These are phyloP conservation scores for Anthracocystis setariae DNA, from an alignment of 1,284 basidiomycete species.

Conservation along the genomic window DNA sequence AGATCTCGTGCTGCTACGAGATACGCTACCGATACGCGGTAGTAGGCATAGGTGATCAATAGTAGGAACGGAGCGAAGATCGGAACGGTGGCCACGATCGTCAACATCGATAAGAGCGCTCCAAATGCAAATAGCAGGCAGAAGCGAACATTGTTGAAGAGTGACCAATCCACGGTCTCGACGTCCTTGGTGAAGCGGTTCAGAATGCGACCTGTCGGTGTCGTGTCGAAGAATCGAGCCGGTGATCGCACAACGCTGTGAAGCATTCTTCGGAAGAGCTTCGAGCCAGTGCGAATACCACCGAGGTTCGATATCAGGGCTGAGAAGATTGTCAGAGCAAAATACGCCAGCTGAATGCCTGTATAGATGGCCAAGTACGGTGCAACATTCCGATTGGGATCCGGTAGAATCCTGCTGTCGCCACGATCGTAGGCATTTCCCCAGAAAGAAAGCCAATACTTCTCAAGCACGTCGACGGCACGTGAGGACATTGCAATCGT, in stretches of 20 bases:
- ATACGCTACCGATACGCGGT: constrained; percentile 69
- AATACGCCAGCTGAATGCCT: constrained; percentile 7
- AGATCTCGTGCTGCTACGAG: constrained; percentile 71
- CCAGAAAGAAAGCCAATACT: constrained; percentile 45
- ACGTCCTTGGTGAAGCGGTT: constrained; percentile 71
- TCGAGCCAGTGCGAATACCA: constrained; percentile 36
- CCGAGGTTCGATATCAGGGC: constrained; percentile 1
- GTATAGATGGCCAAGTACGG: constrained; percentile 26
- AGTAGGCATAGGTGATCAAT: constrained; percentile 69
- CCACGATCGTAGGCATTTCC: constrained; percentile 17
- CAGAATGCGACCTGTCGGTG: constrained; percentile 70
- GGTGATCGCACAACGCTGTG: constrained; percentile 52
- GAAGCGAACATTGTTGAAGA: constrained; percentile 43
- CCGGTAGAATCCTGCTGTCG: constrained; percentile 1
- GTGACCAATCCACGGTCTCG: constrained; percentile 70
- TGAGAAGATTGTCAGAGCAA: constrained; percentile 1
- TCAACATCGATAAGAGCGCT: constrained; percentile 64
- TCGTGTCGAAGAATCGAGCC: constrained; percentile 55
- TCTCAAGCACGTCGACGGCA: constrained; percentile 24
- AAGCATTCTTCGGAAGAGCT: constrained; percentile 55
- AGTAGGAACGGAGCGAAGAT: constrained; percentile 69
- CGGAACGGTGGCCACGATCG: constrained; percentile 61
- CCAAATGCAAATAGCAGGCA: constrained; percentile 51
- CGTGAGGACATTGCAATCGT: constrained; percentile 24
- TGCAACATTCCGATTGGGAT: constrained; percentile 17